Percentiles rank a stretch among this genome's conserved stretches.
These are phyloP conservation scores for Volutella citrinella DNA, from an alignment of 2,329 filamentous ascomycete species.

Conservation along the genomic window DNA sequence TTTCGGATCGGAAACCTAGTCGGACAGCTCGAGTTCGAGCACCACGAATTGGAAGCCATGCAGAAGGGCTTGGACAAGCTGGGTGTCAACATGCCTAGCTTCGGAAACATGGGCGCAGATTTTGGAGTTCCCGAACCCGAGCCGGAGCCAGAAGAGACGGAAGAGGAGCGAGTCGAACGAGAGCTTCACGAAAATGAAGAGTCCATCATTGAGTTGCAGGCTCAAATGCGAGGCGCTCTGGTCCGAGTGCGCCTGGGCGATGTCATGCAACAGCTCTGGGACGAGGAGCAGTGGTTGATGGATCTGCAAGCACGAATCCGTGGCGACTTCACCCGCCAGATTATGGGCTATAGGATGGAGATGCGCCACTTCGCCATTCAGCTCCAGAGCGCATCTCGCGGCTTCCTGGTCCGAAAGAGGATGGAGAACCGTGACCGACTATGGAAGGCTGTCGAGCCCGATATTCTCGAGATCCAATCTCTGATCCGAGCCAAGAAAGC, in stretches of 20 bases:
- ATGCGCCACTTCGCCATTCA: constrained; percentile 79
- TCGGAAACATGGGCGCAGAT: constrained; percentile 94
- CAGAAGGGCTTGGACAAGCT: constrained; percentile 96
- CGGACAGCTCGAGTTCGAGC: constrained; percentile 93
- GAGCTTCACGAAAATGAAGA: constrained; percentile 76
- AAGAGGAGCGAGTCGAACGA: constrained; percentile 82
- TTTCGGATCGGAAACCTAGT: constrained; percentile 97
- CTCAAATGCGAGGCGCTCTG: constrained; percentile 79
- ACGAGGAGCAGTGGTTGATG: constrained; percentile 71
- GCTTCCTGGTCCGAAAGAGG: constrained; percentile 66
- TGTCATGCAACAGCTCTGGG: constrained; percentile 88
- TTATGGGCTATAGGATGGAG: constrained; percentile 74
- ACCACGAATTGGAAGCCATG: constrained; percentile 94
- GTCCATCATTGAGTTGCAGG: constrained; percentile 75
- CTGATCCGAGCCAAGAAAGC: constrained; percentile 69
- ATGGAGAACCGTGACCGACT: constrained; percentile 61
- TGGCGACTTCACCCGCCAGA: constrained; percentile 82
- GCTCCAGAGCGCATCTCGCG: constrained; percentile 77
- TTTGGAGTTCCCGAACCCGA: constrained; percentile 77
- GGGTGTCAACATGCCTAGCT: constrained; percentile 93
- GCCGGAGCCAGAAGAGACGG: constrained; percentile 79
- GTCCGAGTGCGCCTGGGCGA: constrained; percentile 73
- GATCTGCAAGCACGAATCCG: constrained; percentile 85
- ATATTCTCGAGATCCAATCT: constrained; percentile 79
- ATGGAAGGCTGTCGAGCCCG: constrained; percentile 67